These are phyloP conservation scores for fission yeast (Schizosaccharomyces pombe) DNA, from an alignment of 805 yeast species.

Conservation along the genomic window DNA sequence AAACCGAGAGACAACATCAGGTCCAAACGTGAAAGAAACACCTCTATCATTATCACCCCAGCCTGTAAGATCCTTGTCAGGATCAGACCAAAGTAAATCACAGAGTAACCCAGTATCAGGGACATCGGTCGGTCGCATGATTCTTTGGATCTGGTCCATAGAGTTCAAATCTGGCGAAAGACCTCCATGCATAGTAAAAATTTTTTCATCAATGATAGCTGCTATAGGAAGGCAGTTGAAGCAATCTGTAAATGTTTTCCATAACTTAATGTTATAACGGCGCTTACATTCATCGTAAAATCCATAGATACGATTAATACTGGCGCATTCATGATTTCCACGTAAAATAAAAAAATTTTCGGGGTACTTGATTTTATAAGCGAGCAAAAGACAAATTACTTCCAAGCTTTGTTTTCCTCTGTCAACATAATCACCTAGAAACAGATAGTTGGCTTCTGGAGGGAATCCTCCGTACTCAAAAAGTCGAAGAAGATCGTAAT, in stretches of 20 bases:
- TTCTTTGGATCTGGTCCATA: constrained; percentile 96
- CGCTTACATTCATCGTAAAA: constrained; percentile 93
- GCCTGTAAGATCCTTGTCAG: constrained; percentile 92
- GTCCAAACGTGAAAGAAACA: constrained; percentile 98
- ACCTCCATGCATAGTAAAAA: constrained; percentile 98
- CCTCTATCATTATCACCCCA: constrained; percentile 99
- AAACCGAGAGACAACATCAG: constrained; percentile 90
- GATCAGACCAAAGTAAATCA: constrained; percentile 94
- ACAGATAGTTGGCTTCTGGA: constrained; percentile 90
- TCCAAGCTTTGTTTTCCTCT: constrained; percentile 95
- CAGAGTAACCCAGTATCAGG: constrained; percentile 94
- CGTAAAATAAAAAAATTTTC: constrained; percentile 90
- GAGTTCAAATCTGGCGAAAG: constrained; percentile 88
- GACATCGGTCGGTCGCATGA: constrained; percentile 90
- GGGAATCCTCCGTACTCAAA: constrained; percentile 98
- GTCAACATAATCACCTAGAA: constrained; percentile 92
- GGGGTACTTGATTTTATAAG: constrained; percentile 93
- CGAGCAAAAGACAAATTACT: constrained; percentile 78
- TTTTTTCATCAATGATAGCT: constrained; percentile 92
- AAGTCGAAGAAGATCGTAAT: constrained; percentile 79
- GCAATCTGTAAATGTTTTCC: constrained; percentile 98
- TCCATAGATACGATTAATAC: constrained; percentile 91
- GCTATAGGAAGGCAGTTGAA: constrained; percentile 97
- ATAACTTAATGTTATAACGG: constrained; percentile 89
- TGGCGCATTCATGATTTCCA: constrained; percentile 97